A percentile compares a stretch with the other conserved stretches of the same genome.
These are phyloP conservation scores for Globisporangium mamillatum DNA, from an alignment of 352 stramenopile genomes.

Conservation along the genomic window DNA sequence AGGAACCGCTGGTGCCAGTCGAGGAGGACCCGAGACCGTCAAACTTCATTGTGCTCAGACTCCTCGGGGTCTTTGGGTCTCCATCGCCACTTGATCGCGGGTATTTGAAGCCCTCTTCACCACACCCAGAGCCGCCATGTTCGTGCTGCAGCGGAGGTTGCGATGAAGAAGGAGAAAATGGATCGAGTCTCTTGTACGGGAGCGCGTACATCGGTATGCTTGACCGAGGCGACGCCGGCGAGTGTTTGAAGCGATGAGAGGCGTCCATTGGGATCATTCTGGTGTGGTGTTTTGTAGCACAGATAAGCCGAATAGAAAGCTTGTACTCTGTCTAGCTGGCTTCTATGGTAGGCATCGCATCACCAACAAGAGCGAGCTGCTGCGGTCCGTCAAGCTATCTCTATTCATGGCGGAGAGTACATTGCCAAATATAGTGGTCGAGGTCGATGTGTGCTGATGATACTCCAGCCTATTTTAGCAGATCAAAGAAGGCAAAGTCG, in stretches of 20 bases:
- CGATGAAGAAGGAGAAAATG: conserved; percentile 1
- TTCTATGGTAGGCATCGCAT: not conserved
- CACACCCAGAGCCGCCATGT: no score
- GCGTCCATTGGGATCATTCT: not conserved
- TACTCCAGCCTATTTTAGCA: not conserved
- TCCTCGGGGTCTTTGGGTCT: not conserved
- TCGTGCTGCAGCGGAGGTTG: not conserved
- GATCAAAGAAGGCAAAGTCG: not conserved
- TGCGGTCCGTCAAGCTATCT: no score
- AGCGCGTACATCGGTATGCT: conserved; percentile 4
- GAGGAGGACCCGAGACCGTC: not conserved
- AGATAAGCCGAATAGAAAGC: not conserved
- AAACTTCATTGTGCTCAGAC: conserved; percentile 15
- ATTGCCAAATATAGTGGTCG: not conserved
- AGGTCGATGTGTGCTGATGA: not conserved
- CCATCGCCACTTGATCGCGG: not conserved
- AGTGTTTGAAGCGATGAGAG: conserved; percentile 5
- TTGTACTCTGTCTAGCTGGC: not conserved
- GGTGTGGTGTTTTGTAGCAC: not conserved
- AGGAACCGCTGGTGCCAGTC: not conserved
- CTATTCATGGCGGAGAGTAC: no score
- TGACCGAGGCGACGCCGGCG: conserved; percentile 5
- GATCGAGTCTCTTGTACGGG: conserved; percentile 15
- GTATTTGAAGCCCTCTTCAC: not conserved
- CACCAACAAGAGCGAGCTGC: no score